Percentiles rank a stretch among this genome's conserved stretches.
Conservation (phyloP, 441 rosid genomes). For the Arabidopsis lyrata region DNA sequence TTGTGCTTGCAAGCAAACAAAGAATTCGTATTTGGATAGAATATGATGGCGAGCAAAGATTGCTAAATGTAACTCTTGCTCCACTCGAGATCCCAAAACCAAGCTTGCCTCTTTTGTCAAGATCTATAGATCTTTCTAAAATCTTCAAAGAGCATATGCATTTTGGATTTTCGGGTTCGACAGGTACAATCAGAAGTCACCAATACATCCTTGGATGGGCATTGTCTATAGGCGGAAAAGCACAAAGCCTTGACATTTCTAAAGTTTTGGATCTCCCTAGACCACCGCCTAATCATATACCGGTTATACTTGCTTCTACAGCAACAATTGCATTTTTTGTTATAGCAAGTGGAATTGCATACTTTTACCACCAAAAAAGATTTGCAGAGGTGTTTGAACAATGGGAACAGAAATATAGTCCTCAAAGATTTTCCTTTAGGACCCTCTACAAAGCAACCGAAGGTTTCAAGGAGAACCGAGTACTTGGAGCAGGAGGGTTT, state of each 20-base stretch:
- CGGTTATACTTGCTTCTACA: not conserved
- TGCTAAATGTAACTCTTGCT: conserved; percentile 25
- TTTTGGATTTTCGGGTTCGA: conserved; percentile 46
- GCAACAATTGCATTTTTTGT: not conserved
- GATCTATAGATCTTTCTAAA: not conserved
- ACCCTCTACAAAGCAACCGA: conserved; percentile 12
- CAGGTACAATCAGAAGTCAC: conserved; percentile 35
- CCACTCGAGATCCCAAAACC: not conserved
- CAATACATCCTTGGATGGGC: conserved; percentile 61
- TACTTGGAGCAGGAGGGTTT: conserved; percentile 20
- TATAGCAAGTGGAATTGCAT: not conserved
- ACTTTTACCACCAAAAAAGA: conserved; percentile 18
- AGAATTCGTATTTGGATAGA: conserved; percentile 17
- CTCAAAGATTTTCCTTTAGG: conserved; percentile 7
- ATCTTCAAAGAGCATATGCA: not conserved
- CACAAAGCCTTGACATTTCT: conserved; percentile 39
- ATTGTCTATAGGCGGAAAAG: conserved; percentile 50
- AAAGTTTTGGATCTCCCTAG: conserved; percentile 39
- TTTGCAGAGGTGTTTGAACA: conserved; percentile 50
- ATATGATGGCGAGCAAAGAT: not conserved
- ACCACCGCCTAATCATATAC: conserved; percentile 26
- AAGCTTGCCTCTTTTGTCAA: conserved; percentile 15
- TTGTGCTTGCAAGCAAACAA: not conserved
- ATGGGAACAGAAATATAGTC: conserved; percentile 43
- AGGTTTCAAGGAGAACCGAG: not conserved